A percentile compares a stretch with the other conserved stretches of the same genome.
These are phyloP conservation scores for Amaranthus palmeri DNA, from an alignment of 148 eudicot species.

Conservation along the genomic window DNA sequence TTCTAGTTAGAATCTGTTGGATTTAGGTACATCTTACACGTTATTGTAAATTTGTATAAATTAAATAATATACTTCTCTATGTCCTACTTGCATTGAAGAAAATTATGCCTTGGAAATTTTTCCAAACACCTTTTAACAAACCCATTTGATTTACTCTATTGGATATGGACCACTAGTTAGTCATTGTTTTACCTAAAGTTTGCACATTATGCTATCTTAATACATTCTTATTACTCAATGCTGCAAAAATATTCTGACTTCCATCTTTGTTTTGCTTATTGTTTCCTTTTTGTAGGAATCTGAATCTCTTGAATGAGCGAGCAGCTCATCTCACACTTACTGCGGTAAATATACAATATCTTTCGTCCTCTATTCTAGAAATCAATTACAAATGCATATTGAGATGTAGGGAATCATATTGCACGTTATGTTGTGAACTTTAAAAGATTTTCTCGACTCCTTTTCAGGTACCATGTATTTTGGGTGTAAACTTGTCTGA, in stretches of 20 bases:
- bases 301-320: constrained; percentile 62
- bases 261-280: neutral
- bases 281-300: constrained; percentile 45
- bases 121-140: neutral
- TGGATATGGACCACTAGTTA: neutral
- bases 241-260: constrained; percentile 1
- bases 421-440: neutral
- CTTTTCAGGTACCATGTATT: constrained; percentile 83
- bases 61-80: neutral
- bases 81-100: neutral
- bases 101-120: neutral
- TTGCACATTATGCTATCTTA: neutral
- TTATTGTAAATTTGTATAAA: neutral
- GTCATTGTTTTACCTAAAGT: neutral
- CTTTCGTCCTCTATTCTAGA: neutral
- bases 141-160: neutral
- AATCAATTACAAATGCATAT: neutral
- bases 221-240: neutral
- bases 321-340: constrained; percentile 45
- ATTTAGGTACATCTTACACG: neutral
- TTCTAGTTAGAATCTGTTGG: neutral
- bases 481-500: constrained; percentile 83
- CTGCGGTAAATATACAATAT: constrained; percentile 48
- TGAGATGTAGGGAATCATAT: neutral
- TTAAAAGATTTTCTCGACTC: constrained; percentile 4